Conservation (phyloP, 1,139 yeast species). For the Kurtzmaniella quercitrusa region DNA sequence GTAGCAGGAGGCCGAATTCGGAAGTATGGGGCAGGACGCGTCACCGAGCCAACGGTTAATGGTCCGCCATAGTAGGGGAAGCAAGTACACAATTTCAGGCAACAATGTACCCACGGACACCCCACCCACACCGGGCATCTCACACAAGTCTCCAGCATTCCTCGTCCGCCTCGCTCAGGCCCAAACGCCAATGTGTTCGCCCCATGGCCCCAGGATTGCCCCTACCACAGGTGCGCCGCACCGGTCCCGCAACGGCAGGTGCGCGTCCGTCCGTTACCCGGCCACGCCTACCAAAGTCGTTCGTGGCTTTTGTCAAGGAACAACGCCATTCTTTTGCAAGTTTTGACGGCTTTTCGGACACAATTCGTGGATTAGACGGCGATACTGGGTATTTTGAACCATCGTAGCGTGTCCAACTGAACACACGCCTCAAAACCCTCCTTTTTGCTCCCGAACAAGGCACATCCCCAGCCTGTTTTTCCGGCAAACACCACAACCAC, state of each 20-base stretch:
- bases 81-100: too few relatives aligned
- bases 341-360: neutral
- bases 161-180: too few relatives aligned
- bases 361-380: neutral
- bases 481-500: too few relatives aligned
- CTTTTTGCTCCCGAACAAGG: neutral
- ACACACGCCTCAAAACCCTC: neutral
- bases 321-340: neutral
- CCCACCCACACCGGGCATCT: too few relatives aligned
- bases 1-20: neutral
- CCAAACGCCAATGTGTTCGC: too few relatives aligned
- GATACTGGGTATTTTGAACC: neutral
- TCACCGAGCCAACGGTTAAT: neutral
- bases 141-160: too few relatives aligned
- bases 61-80: too few relatives aligned
- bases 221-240: too few relatives aligned
- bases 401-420: neutral
- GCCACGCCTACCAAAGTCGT: neutral
- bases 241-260: neutral
- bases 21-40: neutral
- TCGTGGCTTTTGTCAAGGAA: neutral
- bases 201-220: too few relatives aligned
- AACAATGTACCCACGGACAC: too few relatives aligned
- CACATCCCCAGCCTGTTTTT: too few relatives aligned
- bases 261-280: neutral